A percentile compares a stretch with the other conserved stretches of the same genome.
These are phyloP conservation scores for Alternaria sp. DNA, from an alignment of 2,329 filamentous ascomycete genomes.

Conservation along the genomic window DNA sequence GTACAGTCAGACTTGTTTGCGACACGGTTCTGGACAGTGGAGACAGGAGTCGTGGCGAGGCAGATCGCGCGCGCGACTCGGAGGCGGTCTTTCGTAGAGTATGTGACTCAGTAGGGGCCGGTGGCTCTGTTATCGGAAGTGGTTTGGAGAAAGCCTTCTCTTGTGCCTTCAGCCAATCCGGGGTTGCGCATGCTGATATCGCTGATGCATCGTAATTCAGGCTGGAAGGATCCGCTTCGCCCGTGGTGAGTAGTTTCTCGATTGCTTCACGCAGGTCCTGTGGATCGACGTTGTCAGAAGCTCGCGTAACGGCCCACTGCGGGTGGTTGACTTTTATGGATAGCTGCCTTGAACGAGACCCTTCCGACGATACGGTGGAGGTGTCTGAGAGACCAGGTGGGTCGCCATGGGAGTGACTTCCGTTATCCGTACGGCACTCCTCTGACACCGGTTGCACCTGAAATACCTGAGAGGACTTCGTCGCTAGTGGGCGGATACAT, in stretches of 20 bases:
- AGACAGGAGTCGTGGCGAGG: conserved; percentile 13
- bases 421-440: conserved; percentile 24
- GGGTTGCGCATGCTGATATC: not conserved
- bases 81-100: not conserved
- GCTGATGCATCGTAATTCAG: not conserved
- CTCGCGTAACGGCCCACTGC: conserved; percentile 36
- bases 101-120: conserved; percentile 32
- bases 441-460: conserved; percentile 30
- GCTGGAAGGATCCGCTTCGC: conserved; percentile 9
- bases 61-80: conserved; percentile 22
- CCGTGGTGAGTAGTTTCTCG: conserved; percentile 1
- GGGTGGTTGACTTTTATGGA: conserved; percentile 28
- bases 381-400: conserved; percentile 13
- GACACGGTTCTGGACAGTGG: not conserved
- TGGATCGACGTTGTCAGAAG: conserved; percentile 24
- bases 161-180: conserved; percentile 19
- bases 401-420: conserved; percentile 11
- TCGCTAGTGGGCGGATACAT: conserved; percentile 35
- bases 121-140: conserved; percentile 27
- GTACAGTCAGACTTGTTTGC: conserved; percentile 4
- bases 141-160: conserved; percentile 15
- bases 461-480: conserved; percentile 23
- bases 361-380: conserved; percentile 25
- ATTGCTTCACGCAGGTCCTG: conserved; percentile 24
- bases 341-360: conserved; percentile 29